These are phyloP conservation scores for Heterobasidion irregulare DNA, from an alignment of 1,284 basidiomycete genomes.

Conservation along the genomic window DNA sequence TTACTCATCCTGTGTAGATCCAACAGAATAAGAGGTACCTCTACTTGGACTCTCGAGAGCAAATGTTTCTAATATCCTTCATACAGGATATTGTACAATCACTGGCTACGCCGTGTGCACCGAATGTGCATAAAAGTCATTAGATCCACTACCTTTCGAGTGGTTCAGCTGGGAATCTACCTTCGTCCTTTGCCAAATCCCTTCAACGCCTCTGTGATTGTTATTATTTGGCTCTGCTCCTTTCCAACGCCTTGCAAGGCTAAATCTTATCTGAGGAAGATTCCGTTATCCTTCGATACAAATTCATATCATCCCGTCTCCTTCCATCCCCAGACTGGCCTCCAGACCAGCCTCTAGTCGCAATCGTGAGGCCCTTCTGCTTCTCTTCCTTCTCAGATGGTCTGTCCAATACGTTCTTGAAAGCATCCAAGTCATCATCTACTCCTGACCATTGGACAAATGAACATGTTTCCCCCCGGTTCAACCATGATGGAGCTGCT, in stretches of 20 bases:
- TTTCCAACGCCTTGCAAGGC: slow-evolving; percentile 30
- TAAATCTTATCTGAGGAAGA: slow-evolving; percentile 5
- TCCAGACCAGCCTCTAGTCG: slow-evolving; percentile 40
- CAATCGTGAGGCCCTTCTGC: slow-evolving; percentile 36
- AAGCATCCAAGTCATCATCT: slow-evolving; percentile 39
- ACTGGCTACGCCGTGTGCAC: too few relatives aligned
- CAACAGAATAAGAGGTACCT: not conserved
- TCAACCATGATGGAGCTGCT: slow-evolving; percentile 45
- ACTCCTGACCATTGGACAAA: slow-evolving; percentile 49
- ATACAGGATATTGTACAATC: too few relatives aligned
- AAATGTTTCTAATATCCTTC: too few relatives aligned
- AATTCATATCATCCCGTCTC: slow-evolving; percentile 30
- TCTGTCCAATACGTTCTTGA: slow-evolving; percentile 46
- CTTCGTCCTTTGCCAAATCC: slow-evolving; percentile 39
- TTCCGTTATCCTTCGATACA: not conserved
- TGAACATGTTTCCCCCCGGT: slow-evolving; percentile 37
- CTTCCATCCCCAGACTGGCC: slow-evolving; percentile 42
- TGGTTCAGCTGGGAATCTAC: slow-evolving; percentile 38
- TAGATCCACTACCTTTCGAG: slow-evolving; percentile 44
- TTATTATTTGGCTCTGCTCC: slow-evolving; percentile 15
- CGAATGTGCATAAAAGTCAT: not conserved
- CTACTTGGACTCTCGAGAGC: too few relatives aligned
- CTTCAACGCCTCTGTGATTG: slow-evolving; percentile 35
- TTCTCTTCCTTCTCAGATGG: slow-evolving; percentile 39
- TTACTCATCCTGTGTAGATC: not conserved